These are phyloP conservation scores for Vaccinium myrtillus DNA, from an alignment of 148 eudicot species.

Conservation along the genomic window DNA sequence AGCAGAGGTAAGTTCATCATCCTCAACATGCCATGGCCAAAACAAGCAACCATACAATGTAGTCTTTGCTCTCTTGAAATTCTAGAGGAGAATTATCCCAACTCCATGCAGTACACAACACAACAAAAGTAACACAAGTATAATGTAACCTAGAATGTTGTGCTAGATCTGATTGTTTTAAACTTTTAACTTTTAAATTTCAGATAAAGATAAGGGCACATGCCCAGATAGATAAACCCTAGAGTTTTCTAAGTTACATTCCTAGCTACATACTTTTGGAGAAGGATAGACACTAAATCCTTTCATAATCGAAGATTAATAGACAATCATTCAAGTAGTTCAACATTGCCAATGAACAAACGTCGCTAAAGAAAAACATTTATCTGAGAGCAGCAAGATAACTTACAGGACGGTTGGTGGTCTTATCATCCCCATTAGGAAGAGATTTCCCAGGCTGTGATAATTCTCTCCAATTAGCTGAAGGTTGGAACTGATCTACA, in stretches of 20 bases:
- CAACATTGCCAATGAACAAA: constrained; percentile 9
- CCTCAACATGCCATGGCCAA: background rate
- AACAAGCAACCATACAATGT: background rate
- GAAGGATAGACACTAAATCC: background rate
- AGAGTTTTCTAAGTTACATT: background rate
- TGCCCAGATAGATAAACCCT: background rate
- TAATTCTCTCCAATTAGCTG: constrained; percentile 52
- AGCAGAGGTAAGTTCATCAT: constrained; percentile 11
- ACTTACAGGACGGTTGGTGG: constrained; percentile 57
- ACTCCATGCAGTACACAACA: background rate
- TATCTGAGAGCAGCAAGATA: constrained; percentile 6
- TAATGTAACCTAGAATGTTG: background rate
- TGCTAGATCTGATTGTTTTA: background rate
- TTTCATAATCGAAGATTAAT: background rate
- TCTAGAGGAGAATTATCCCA: background rate
- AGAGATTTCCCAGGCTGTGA: constrained; percentile 41
- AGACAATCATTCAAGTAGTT: background rate
- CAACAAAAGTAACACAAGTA: background rate
- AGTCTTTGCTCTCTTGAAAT: constrained; percentile 4
- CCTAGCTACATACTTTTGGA: background rate
- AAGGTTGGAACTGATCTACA: constrained; percentile 44
- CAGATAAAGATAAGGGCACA: background rate
- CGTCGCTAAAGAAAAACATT: background rate
- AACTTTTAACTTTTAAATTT: too few relatives aligned
- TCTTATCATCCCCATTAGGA: constrained; percentile 55